A percentile compares a stretch with the other conserved stretches of the same genome.
These are phyloP conservation scores for Coemansia sp. DNA, from an alignment of 192 early-diverging fungal species.

Conservation along the genomic window DNA sequence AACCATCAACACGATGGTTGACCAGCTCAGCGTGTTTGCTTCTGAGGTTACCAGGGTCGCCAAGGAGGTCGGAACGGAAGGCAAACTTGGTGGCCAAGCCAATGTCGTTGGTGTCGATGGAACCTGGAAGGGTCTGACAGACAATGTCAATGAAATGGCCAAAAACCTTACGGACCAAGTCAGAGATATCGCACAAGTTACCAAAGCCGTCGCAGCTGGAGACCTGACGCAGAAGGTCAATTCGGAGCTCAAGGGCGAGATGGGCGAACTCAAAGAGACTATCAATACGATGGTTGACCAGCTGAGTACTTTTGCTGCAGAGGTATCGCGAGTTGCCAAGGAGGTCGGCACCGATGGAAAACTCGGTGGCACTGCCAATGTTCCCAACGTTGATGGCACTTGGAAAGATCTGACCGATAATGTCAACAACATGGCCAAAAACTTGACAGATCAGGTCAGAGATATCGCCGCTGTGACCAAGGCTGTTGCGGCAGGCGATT, in stretches of 20 bases:
- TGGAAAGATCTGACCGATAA: constrained; percentile 63
- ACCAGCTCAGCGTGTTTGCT: neutral
- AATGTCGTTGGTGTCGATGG: constrained; percentile 60
- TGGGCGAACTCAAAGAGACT: constrained; percentile 61
- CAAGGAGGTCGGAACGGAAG: constrained; percentile 63
- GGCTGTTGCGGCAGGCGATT: constrained; percentile 60
- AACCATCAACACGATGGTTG: neutral
- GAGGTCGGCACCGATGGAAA: constrained; percentile 70
- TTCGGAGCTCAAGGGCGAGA: constrained; percentile 53
- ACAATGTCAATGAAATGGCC: constrained; percentile 60
- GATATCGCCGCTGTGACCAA: constrained; percentile 59
- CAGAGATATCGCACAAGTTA: constrained; percentile 57
- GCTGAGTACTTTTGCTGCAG: constrained; percentile 46
- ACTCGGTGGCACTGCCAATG: constrained; percentile 65
- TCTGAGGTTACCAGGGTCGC: constrained; percentile 66
- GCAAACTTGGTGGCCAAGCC: constrained; percentile 57
- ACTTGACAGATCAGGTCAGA: constrained; percentile 58
- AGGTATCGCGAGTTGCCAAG: constrained; percentile 67
- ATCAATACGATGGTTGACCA: constrained; percentile 64
- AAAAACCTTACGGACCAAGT: constrained; percentile 60
- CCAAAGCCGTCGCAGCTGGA: constrained; percentile 61
- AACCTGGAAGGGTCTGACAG: constrained; percentile 62
- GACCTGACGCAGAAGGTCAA: constrained; percentile 40
- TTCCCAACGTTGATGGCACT: constrained; percentile 57
- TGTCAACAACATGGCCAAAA: constrained; percentile 60